phyloP scores from a whole-genome alignment of 176 grass and related monocot genomes.

The Olyra latifolia region DNA sequence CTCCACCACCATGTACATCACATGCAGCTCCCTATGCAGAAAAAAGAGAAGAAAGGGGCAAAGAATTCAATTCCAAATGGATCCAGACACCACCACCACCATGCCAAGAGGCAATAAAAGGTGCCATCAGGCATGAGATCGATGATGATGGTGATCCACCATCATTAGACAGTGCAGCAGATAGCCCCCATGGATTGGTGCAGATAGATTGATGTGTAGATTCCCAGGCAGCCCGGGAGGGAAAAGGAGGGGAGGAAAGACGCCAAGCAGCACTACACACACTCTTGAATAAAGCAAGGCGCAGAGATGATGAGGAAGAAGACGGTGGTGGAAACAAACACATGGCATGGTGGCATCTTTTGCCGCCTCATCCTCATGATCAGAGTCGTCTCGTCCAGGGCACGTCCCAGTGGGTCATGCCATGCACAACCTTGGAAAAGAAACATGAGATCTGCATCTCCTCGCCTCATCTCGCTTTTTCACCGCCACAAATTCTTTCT shows the following conservation, averaged over 20 bases:
- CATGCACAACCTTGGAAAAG: conserved; percentile 37
- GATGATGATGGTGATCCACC: conserved; percentile 8
- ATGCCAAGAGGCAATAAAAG: conserved; percentile 31
- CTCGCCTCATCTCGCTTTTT: neutral
- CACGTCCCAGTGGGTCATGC: conserved; percentile 36
- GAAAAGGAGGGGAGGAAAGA: neutral
- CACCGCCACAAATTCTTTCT: neutral
- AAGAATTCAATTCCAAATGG: conserved; percentile 39
- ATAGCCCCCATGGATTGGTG: neutral
- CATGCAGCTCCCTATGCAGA: neutral
- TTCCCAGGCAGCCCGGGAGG: conserved; percentile 5
- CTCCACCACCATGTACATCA: neutral
- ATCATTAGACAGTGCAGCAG: conserved; percentile 11
- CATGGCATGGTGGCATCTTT: conserved; percentile 6
- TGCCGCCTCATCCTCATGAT: neutral
- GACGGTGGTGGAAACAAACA: neutral
- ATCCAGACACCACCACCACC: conserved; percentile 16
- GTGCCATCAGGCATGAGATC: neutral
- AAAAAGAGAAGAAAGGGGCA: neutral
- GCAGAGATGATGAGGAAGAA: conserved; percentile 15
- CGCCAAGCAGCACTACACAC: too few species aligned
- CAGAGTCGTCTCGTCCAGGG: neutral
- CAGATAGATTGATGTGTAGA: conserved; percentile 1
- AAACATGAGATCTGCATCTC: conserved; percentile 28
- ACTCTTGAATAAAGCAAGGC: conserved; percentile 11